phyloP scores from a whole-genome alignment of 73 alveolate genomes.

The Urostyla sp. region DNA sequence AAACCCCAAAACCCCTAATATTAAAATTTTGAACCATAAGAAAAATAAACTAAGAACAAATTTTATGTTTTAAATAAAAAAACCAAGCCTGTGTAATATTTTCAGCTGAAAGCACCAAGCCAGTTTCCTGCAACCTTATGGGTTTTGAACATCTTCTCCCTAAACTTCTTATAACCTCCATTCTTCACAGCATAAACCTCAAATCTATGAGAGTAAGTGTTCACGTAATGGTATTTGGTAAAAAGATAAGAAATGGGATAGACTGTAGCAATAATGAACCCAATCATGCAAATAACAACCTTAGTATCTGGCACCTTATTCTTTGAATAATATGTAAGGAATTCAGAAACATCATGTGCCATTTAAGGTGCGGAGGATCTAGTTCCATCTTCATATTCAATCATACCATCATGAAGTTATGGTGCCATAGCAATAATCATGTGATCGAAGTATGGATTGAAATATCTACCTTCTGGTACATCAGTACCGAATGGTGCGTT shows the following conservation, averaged over 20 bases:
- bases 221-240: conserved; percentile 80
- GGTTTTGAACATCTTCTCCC: conserved; percentile 81
- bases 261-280: conserved; percentile 59
- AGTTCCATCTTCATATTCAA: conserved; percentile 95
- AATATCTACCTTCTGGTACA: conserved; percentile 93
- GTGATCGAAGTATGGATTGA: conserved; percentile 96
- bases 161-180: conserved; percentile 80
- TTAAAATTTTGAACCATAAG: background rate
- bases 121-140: conserved; percentile 78
- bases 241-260: conserved; percentile 73
- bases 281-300: conserved; percentile 63
- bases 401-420: conserved; percentile 92
- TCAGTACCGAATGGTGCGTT: conserved; percentile 93
- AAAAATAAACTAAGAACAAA: conserved; percentile 17
- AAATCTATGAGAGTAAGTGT: conserved; percentile 72
- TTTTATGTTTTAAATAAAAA: conserved; percentile 45
- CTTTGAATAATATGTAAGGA: conserved; percentile 81
- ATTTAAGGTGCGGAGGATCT: conserved; percentile 95
- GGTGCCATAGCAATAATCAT: conserved; percentile 96
- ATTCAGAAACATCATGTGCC: conserved; percentile 97
- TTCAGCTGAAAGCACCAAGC: conserved; percentile 71
- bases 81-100: background rate
- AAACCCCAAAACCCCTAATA: no score
- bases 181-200: conserved; percentile 78
- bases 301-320: conserved; percentile 70